Conservation (phyloP, 331 rosid species). For the Quercus lobata region DNA sequence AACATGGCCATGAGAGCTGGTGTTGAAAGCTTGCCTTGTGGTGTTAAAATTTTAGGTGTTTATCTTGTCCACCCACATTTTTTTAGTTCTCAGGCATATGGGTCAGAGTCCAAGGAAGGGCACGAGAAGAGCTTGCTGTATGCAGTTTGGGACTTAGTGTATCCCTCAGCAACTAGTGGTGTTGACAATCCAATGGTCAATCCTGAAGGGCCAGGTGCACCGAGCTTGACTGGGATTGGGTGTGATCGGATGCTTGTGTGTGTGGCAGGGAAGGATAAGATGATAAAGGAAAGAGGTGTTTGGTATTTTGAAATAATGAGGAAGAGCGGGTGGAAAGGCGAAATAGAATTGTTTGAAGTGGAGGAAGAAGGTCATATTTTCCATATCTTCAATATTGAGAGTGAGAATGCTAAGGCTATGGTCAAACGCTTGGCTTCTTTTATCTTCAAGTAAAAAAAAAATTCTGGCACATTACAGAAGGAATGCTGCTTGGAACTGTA, state of each 20-base stretch:
- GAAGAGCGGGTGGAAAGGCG: constrained; percentile 36
- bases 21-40: too few relatives aligned
- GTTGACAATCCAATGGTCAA: too few relatives aligned
- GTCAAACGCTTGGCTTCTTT: too few relatives aligned
- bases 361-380: constrained; percentile 16
- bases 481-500: too few relatives aligned
- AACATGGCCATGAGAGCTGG: too few relatives aligned
- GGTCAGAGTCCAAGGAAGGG: constrained; percentile 12
- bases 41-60: too few relatives aligned
- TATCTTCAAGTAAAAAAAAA: not conserved
- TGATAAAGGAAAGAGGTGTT: constrained; percentile 23
- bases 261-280: constrained; percentile 29
- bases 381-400: constrained; percentile 19
- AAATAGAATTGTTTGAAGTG: constrained; percentile 26
- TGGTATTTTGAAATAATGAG: constrained; percentile 13
- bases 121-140: constrained; percentile 10
- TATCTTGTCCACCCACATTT: constrained; percentile 1
- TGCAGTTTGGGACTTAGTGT: constrained; percentile 22
- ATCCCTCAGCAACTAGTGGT: constrained; percentile 11
- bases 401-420: not conserved
- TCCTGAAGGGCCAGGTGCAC: too few relatives aligned
- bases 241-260: constrained; percentile 13
- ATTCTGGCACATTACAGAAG: too few relatives aligned
- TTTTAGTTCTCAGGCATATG: constrained; percentile 30
- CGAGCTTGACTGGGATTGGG: constrained; percentile 19